phyloP scores from a whole-genome alignment of 768 basidiomycete genomes.

The Agaricus bisporus region DNA sequence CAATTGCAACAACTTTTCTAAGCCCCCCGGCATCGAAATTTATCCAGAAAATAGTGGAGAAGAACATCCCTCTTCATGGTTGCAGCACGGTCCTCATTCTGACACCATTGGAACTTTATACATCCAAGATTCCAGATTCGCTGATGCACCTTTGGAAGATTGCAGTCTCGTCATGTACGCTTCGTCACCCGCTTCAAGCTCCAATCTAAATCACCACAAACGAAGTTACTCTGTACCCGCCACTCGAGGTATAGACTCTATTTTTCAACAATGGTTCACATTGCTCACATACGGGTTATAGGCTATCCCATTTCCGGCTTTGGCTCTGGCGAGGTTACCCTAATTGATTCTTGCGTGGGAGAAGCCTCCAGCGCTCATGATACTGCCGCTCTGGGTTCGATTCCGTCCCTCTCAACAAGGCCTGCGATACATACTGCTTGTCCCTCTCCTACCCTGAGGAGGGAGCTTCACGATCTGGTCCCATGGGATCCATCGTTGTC shows the following conservation, averaged over 20 bases:
- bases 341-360: conserved; percentile 8
- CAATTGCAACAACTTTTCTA: neutral
- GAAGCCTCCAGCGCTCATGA: neutral
- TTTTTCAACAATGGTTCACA: neutral
- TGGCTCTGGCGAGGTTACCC: conserved; percentile 9
- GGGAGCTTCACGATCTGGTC: neutral
- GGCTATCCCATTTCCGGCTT: neutral
- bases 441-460: neutral
- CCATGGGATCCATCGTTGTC: neutral
- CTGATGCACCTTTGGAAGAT: neutral
- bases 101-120: neutral
- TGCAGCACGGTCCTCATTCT: neutral
- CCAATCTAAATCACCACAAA: conserved; percentile 1
- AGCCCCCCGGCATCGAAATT: neutral
- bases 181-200: neutral
- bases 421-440: neutral
- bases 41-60: neutral
- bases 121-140: neutral
- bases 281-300: neutral
- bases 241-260: conserved; percentile 4
- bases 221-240: neutral
- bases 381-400: neutral
- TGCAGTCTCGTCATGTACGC: neutral
- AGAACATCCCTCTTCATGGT: neutral
- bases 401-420: neutral